phyloP scores from a whole-genome alignment of 2,329 filamentous ascomycete species.

The Exophiala spinifera region DNA sequence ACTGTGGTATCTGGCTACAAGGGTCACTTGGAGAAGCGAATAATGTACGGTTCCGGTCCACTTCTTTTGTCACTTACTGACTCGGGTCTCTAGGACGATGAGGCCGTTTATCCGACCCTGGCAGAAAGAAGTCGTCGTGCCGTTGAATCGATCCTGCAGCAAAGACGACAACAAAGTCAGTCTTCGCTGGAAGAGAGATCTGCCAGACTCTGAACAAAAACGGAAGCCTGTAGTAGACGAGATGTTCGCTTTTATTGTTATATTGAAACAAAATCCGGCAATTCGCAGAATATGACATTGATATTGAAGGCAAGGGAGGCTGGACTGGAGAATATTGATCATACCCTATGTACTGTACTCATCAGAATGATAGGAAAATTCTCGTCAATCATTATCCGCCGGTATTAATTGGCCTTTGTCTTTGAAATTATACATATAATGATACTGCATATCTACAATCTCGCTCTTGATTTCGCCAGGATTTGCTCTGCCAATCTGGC shows the following conservation, averaged over 20 bases:
- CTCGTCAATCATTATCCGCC: too few relatives aligned
- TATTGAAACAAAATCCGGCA: too few relatives aligned
- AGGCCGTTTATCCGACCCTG: slow-evolving; percentile 9
- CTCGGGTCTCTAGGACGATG: slow-evolving; percentile 9
- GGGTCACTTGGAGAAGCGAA: slow-evolving; percentile 12
- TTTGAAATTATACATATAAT: background rate
- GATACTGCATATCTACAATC: background rate
- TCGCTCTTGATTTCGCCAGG: slow-evolving; percentile 7
- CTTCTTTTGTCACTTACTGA: background rate
- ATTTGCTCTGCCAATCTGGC: slow-evolving; percentile 51
- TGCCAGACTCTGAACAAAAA: slow-evolving; percentile 7
- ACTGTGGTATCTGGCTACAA: slow-evolving; percentile 20
- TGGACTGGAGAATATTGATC: too few relatives aligned
- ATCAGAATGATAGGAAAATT: too few relatives aligned
- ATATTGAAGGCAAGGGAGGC: background rate
- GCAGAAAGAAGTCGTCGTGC: slow-evolving; percentile 15
- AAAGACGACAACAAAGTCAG: background rate
- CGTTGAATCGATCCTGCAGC: slow-evolving; percentile 12
- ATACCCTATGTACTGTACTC: too few relatives aligned
- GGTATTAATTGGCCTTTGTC: too few relatives aligned
- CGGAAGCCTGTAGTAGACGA: too few relatives aligned
- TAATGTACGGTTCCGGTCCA: slow-evolving; percentile 9
- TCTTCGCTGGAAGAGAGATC: background rate
- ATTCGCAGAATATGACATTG: background rate
- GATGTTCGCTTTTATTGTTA: too few relatives aligned